phyloP scores from a whole-genome alignment of 2,329 filamentous ascomycete species.

The Monilinia vaccinii-corymbosi region DNA sequence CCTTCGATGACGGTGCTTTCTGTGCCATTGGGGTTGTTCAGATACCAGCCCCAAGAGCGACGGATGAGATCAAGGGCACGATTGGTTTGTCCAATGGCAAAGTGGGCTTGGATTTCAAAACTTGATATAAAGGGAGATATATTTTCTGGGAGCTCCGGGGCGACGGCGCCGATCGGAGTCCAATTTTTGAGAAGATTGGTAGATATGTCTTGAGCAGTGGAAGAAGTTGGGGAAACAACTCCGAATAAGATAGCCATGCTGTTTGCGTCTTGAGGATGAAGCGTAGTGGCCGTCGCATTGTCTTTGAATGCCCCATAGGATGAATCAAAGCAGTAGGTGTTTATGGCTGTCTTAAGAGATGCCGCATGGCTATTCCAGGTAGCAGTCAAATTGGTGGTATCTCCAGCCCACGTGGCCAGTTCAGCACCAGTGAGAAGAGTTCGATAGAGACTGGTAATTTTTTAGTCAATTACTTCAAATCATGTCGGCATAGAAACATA shows the following conservation, averaged over 20 bases:
- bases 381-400: constrained; percentile 17
- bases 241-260: constrained; percentile 39
- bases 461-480: neutral
- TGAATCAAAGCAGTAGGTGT: constrained; percentile 18
- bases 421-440: constrained; percentile 39
- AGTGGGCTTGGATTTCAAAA: constrained; percentile 49
- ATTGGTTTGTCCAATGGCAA: constrained; percentile 37
- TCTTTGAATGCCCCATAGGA: constrained; percentile 23
- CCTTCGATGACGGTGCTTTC: constrained; percentile 51
- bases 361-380: constrained; percentile 17
- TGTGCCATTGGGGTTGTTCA: constrained; percentile 47
- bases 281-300: constrained; percentile 40
- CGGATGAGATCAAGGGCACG: constrained; percentile 48
- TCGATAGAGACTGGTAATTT: constrained; percentile 30
- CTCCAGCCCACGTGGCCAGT: constrained; percentile 35
- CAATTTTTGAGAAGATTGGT: constrained; percentile 37
- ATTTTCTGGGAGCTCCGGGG: constrained; percentile 47
- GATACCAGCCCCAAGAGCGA: constrained; percentile 52
- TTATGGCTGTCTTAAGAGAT: constrained; percentile 18
- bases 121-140: constrained; percentile 50
- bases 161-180: constrained; percentile 45
- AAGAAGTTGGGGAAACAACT: constrained; percentile 11
- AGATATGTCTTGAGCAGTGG: constrained; percentile 27
- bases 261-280: constrained; percentile 54
- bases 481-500: neutral